phyloP scores from a whole-genome alignment of 1,284 basidiomycete genomes.

The Meripilus lineatus region DNA sequence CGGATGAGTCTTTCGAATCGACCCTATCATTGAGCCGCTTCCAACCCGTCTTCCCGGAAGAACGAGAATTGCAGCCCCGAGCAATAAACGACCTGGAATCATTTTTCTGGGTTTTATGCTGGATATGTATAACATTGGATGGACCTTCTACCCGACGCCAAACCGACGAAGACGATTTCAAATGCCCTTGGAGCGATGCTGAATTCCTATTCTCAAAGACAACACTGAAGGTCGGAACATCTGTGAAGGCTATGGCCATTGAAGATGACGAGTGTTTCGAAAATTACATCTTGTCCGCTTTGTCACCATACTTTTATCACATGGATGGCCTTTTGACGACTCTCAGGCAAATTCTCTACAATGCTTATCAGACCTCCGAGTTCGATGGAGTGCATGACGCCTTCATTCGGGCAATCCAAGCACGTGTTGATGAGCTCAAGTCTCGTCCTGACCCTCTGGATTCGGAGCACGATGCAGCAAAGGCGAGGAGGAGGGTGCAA shows the following conservation, averaged over 20 bases:
- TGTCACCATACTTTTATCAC: not conserved
- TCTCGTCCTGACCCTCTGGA: no score
- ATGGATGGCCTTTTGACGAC: not conserved
- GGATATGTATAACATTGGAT: not conserved
- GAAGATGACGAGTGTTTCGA: not conserved
- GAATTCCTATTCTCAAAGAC: no score
- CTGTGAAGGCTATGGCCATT: not conserved
- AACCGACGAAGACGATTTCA: not conserved
- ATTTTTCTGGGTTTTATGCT: not conserved
- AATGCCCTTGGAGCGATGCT: no score
- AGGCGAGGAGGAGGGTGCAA: no score
- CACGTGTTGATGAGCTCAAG: no score
- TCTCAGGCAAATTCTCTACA: not conserved
- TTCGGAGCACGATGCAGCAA: no score
- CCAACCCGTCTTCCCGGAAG: not conserved
- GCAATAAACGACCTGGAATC: not conserved
- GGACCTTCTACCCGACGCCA: not conserved
- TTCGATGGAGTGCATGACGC: not conserved
- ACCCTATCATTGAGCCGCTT: no score
- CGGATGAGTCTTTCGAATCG: no score
- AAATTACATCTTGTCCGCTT: not conserved
- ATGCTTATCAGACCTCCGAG: not conserved
- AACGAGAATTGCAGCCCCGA: not conserved
- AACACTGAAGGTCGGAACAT: no score
- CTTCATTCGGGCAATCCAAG: conserved; percentile 5